phyloP scores from a whole-genome alignment of 441 rosid genomes.

The Lepidium campestre region DNA sequence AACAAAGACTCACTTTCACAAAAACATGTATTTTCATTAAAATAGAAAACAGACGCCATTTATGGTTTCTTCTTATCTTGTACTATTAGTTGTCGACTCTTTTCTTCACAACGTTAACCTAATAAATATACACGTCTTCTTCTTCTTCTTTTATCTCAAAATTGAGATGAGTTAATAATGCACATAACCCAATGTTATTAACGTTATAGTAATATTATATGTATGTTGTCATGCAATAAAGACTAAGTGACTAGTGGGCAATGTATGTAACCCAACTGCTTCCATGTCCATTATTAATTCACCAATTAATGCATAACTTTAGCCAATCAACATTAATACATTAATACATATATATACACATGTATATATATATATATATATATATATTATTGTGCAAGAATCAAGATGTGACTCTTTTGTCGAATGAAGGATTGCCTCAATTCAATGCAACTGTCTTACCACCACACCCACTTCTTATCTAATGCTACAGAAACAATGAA shows the following conservation, averaged over 20 bases:
- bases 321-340: constrained; percentile 16
- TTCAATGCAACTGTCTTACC: constrained; percentile 41
- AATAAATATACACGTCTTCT: neutral
- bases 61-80: neutral
- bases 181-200: constrained; percentile 17
- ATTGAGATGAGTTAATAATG: neutral
- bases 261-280: constrained; percentile 36
- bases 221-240: constrained; percentile 20
- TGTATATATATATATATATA: neutral
- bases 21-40: neutral
- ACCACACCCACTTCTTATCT: constrained; percentile 27
- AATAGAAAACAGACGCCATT: neutral
- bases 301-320: constrained; percentile 34
- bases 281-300: constrained; percentile 29
- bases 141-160: neutral
- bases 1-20: neutral
- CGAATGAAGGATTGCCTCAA: constrained; percentile 17
- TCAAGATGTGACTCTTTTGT: constrained; percentile 9
- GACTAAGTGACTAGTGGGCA: constrained; percentile 27
- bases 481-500: neutral
- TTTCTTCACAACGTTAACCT: neutral
- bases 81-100: neutral
- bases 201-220: neutral
- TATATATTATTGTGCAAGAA: neutral
- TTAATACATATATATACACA: neutral